A percentile compares a stretch with the other conserved stretches of the same genome.
Conservation (phyloP, 106 monocot species). For the Alisma plantagoaquatica region DNA sequence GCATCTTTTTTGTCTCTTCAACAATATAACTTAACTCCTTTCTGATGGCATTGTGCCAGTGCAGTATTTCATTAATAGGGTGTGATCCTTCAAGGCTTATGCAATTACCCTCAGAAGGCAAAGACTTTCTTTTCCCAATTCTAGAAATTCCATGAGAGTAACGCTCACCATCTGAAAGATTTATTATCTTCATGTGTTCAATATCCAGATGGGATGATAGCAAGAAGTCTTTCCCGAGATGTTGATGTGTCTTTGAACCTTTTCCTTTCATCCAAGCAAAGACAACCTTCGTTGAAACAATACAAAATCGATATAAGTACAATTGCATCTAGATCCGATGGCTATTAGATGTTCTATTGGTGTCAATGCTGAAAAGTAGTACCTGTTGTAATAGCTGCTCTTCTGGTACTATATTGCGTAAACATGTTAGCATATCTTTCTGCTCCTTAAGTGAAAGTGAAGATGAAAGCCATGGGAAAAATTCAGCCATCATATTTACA, state of each 20-base stretch:
- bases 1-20: slow-evolving; percentile 79
- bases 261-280: slow-evolving; percentile 91
- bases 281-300: slow-evolving; percentile 44
- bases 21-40: slow-evolving; percentile 77
- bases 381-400: slow-evolving; percentile 95
- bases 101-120: slow-evolving; percentile 18
- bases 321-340: no score
- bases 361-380: no score
- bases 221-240: slow-evolving; percentile 1
- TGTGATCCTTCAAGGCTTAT: slow-evolving; percentile 18
- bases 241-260: slow-evolving; percentile 1
- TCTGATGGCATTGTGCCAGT: slow-evolving; percentile 94
- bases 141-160: slow-evolving; percentile 24
- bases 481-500: slow-evolving; percentile 86
- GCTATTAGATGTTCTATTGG: no score
- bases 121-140: slow-evolving; percentile 60
- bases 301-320: no score
- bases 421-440: slow-evolving; percentile 68
- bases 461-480: slow-evolving; percentile 86
- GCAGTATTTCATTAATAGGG: slow-evolving; percentile 92
- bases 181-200: slow-evolving; percentile 7
- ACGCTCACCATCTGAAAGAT: slow-evolving; percentile 11
- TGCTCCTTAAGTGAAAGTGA: slow-evolving; percentile 72
- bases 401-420: slow-evolving; percentile 74
- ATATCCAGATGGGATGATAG: slow-evolving; percentile 1